These are phyloP conservation scores for Tricholoma matsutake DNA, from an alignment of 768 basidiomycete species.

Conservation along the genomic window DNA sequence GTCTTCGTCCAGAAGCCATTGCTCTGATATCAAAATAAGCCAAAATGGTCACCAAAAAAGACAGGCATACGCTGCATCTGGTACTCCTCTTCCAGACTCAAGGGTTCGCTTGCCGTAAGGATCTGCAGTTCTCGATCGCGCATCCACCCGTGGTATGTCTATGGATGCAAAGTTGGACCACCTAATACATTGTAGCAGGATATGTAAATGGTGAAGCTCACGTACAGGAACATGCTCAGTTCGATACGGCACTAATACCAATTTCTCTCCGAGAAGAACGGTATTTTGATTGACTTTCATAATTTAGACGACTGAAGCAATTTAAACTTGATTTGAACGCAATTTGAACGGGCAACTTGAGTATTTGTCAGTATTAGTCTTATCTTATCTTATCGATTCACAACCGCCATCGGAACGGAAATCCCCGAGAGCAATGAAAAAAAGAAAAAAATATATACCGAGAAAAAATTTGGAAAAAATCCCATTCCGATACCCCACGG, in stretches of 20 bases:
- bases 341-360: too few species aligned
- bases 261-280: constrained; percentile 59
- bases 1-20: constrained; percentile 86
- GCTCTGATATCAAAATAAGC: constrained; percentile 42
- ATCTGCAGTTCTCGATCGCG: constrained; percentile 63
- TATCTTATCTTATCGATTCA: too few species aligned
- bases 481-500: too few species aligned
- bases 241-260: constrained; percentile 81
- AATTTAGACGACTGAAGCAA: too few species aligned
- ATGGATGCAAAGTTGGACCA: background rate
- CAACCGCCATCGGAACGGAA: too few species aligned
- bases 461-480: too few species aligned
- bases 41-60: background rate
- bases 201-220: constrained; percentile 6
- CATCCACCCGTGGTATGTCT: constrained; percentile 95
- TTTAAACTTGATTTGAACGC: too few species aligned
- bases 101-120: constrained; percentile 81
- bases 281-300: constrained; percentile 71
- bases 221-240: constrained; percentile 49
- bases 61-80: constrained; percentile 75
- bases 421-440: too few species aligned
- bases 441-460: too few species aligned
- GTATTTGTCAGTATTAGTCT: too few species aligned
- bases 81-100: constrained; percentile 77
- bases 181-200: constrained; percentile 6